These are phyloP conservation scores for Pichia pseudocactophila DNA, from an alignment of 805 yeast species.

Conservation along the genomic window DNA sequence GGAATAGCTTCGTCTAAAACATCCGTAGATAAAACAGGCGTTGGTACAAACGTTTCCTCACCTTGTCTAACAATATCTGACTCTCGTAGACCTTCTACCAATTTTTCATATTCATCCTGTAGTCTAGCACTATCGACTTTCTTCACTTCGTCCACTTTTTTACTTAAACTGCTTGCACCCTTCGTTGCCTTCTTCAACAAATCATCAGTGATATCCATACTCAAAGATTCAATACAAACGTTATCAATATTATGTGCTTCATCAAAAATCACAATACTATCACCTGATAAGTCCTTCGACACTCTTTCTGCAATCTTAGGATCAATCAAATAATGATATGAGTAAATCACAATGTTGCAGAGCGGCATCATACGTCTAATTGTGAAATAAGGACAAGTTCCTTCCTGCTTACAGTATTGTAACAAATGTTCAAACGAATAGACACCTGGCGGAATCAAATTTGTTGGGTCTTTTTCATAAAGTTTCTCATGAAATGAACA, in stretches of 20 bases:
- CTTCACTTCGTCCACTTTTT: slow-evolving; percentile 78
- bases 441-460: slow-evolving; percentile 86
- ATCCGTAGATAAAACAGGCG: slow-evolving; percentile 82
- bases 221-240: slow-evolving; percentile 93
- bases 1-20: slow-evolving; percentile 89
- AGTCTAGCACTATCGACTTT: slow-evolving; percentile 72
- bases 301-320: slow-evolving; percentile 97
- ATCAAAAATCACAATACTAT: slow-evolving; percentile 89
- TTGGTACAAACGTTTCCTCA: slow-evolving; percentile 68
- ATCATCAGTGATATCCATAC: slow-evolving; percentile 88
- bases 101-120: slow-evolving; percentile 82
- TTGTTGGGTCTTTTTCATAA: slow-evolving; percentile 77
- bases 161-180: slow-evolving; percentile 75
- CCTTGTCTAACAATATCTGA: slow-evolving; percentile 55
- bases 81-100: slow-evolving; percentile 83
- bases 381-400: slow-evolving; percentile 93
- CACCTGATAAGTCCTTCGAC: slow-evolving; percentile 83
- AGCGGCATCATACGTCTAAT: slow-evolving; percentile 95
- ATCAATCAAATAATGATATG: slow-evolving; percentile 91
- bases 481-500: slow-evolving; percentile 91
- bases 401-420: slow-evolving; percentile 66
- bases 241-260: slow-evolving; percentile 99
- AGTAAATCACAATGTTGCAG: slow-evolving; percentile 90
- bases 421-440: slow-evolving; percentile 84
- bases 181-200: slow-evolving; percentile 75